A percentile compares a stretch with the other conserved stretches of the same genome.
These are phyloP conservation scores for Globisporangium carolinianum DNA, from an alignment of 352 stramenopile species.

Conservation along the genomic window DNA sequence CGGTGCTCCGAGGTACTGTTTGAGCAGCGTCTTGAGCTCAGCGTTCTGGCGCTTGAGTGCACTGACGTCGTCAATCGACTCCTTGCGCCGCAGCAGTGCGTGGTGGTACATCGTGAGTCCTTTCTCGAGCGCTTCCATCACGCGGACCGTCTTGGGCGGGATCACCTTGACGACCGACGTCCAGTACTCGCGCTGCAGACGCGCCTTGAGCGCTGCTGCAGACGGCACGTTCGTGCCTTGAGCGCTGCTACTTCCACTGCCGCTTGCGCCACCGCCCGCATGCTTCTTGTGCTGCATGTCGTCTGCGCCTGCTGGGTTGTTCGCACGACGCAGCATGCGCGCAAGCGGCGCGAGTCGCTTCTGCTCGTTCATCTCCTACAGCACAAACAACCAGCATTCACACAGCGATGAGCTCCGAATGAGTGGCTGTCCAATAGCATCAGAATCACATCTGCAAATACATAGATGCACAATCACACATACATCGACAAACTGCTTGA, in stretches of 20 bases:
- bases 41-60: constrained; percentile 78
- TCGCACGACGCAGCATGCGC: constrained; percentile 33
- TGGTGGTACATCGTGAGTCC: constrained; percentile 78
- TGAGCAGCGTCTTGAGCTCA: constrained; percentile 87
- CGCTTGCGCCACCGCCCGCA: neutral
- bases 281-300: constrained; percentile 1
- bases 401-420: too few species aligned
- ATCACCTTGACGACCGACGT: constrained; percentile 68
- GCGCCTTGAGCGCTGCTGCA: constrained; percentile 27
- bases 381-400: too few species aligned
- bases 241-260: constrained; percentile 8
- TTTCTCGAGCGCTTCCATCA: constrained; percentile 84
- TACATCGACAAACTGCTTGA: constrained; percentile 70
- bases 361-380: constrained; percentile 59
- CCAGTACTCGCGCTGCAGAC: constrained; percentile 73
- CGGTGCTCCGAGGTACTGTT: constrained; percentile 81
- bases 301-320: constrained; percentile 4
- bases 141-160: constrained; percentile 46
- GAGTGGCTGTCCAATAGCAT: too few species aligned
- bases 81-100: constrained; percentile 69
- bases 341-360: constrained; percentile 50
- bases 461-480: neutral
- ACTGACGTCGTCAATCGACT: constrained; percentile 74
- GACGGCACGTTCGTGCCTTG: constrained; percentile 19
- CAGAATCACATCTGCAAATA: too few species aligned